Conservation (phyloP, 2,329 filamentous ascomycete species). For the Neonectria coccinea region DNA sequence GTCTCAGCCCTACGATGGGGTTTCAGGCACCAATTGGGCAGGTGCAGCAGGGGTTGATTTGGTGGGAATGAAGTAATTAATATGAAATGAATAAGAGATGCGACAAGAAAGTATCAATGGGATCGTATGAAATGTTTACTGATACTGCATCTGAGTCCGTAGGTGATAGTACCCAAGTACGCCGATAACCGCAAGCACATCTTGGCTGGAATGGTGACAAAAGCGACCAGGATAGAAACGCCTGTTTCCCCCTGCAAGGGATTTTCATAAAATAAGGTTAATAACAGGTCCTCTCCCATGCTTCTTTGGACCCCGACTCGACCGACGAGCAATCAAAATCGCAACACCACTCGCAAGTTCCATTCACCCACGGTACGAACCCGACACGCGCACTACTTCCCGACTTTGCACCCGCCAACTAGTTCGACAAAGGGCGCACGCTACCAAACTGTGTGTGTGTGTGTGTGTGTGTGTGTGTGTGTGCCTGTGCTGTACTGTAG, state of each 20-base stretch:
- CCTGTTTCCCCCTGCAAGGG: neutral
- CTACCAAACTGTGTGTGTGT: neutral
- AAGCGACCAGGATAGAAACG: neutral
- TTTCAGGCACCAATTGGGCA: too few relatives aligned
- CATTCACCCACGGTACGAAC: neutral
- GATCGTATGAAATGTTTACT: too few relatives aligned
- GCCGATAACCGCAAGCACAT: neutral
- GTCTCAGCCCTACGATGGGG: slow-evolving; percentile 20
- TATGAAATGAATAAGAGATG: too few relatives aligned
- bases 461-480: neutral
- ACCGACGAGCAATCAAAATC: neutral
- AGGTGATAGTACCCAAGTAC: too few relatives aligned
- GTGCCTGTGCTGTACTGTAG: neutral
- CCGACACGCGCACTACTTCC: neutral
- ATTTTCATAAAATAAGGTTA: slow-evolving; percentile 23
- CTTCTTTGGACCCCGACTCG: slow-evolving; percentile 8
- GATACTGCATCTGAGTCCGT: too few relatives aligned
- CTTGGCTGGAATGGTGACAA: neutral
- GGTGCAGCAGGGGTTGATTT: too few relatives aligned
- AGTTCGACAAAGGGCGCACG: slow-evolving; percentile 13
- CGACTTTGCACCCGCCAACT: slow-evolving; percentile 12
- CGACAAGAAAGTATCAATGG: too few relatives aligned
- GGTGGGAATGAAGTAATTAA: too few relatives aligned
- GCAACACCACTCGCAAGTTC: slow-evolving; percentile 2
- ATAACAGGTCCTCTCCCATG: slow-evolving; percentile 7